Conservation (phyloP, 2,329 filamentous ascomycete species). For the Cercospora brassicicola region DNA sequence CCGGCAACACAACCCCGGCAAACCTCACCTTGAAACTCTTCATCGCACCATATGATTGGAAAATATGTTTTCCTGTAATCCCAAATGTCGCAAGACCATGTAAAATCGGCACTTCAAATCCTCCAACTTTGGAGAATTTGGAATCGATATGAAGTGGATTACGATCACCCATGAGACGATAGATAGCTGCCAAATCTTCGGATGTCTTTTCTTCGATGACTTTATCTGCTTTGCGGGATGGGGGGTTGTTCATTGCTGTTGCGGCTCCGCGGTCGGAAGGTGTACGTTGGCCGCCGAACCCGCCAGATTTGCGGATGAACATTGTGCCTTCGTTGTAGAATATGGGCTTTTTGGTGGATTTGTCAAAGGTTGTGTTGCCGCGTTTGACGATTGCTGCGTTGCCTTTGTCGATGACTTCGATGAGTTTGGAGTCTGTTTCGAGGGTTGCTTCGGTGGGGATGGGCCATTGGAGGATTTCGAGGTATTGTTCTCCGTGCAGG, state of each 20-base stretch:
- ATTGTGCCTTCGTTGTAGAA: conserved; percentile 97
- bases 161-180: conserved; percentile 88
- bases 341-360: conserved; percentile 78
- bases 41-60: conserved; percentile 76
- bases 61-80: conserved; percentile 86
- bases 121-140: conserved; percentile 87
- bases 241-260: conserved; percentile 77
- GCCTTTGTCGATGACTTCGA: conserved; percentile 96
- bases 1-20: conserved; percentile 78
- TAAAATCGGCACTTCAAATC: conserved; percentile 89
- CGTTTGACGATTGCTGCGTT: conserved; percentile 79
- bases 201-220: conserved; percentile 82
- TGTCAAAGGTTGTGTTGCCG: conserved; percentile 78
- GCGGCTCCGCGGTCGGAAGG: conserved; percentile 73
- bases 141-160: conserved; percentile 97
- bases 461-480: conserved; percentile 87
- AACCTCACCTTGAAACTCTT: conserved; percentile 93
- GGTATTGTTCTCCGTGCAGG: conserved; percentile 96
- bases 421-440: conserved; percentile 71
- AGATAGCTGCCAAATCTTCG: conserved; percentile 88
- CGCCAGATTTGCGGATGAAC: conserved; percentile 86
- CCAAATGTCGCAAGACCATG: conserved; percentile 95
- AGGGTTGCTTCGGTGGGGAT: conserved; percentile 81
- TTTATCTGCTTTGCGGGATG: conserved; percentile 73
- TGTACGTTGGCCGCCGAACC: conserved; percentile 82